Evolutionary conservation across 1,139 yeast species (phyloP).

Genomic region (Diutina neorugosa): DNA sequence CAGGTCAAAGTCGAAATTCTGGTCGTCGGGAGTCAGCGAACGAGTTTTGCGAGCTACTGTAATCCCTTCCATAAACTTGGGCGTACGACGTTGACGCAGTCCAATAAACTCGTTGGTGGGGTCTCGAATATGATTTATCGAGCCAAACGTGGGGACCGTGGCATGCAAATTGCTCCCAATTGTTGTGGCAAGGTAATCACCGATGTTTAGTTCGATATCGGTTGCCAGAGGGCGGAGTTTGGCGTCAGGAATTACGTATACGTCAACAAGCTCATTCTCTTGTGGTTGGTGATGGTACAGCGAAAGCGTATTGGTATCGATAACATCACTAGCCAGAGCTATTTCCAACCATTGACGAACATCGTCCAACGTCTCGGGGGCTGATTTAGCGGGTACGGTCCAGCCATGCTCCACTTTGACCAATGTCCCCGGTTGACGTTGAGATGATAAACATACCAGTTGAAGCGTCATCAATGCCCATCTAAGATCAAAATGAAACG

Average conservation of each 20-base stretch:
- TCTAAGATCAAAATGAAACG: slow-evolving; percentile 35
- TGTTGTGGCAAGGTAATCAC: slow-evolving; percentile 11
- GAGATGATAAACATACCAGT: slow-evolving; percentile 13
- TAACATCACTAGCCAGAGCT: slow-evolving; percentile 27
- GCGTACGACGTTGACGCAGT: not conserved
- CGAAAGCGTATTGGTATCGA: slow-evolving; percentile 22
- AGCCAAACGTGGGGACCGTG: not conserved
- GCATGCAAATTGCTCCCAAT: not conserved
- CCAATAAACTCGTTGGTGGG: not conserved
- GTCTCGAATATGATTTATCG: not conserved
- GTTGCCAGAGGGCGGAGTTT: slow-evolving; percentile 13
- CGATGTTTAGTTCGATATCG: slow-evolving; percentile 28
- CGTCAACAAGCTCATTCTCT: slow-evolving; percentile 26
- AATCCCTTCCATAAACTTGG: not conserved
- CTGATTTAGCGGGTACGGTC: not conserved
- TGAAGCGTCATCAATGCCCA: slow-evolving; percentile 28
- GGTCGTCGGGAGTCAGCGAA: not conserved
- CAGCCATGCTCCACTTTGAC: not conserved
- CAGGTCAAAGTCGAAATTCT: not conserved
- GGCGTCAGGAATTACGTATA: slow-evolving; percentile 18
- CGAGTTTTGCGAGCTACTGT: not conserved
- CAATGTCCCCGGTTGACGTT: not conserved
- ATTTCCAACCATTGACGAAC: slow-evolving; percentile 16
- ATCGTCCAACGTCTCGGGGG: not conserved
- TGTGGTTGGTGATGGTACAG: slow-evolving; percentile 22